Conservation (phyloP, 2,329 filamentous ascomycete genomes). For the Tolypocladium capitatum region DNA sequence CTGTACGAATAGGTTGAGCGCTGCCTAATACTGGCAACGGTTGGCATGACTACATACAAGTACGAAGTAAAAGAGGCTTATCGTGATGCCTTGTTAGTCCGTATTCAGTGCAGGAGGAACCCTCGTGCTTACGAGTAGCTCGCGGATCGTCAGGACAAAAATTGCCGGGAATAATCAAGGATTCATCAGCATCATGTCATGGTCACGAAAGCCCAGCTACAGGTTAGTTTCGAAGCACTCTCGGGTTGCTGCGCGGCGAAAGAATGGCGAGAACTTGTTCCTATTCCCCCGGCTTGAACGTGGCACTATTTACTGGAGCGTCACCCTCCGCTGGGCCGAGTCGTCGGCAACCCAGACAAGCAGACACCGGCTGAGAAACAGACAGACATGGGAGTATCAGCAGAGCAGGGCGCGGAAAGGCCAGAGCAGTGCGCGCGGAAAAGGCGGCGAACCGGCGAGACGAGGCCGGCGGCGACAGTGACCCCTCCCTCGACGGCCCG, state of each 20-base stretch:
- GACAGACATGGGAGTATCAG: neutral
- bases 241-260: neutral
- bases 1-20: no score
- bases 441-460: neutral
- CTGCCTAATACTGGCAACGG: no score
- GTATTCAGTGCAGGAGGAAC: no score
- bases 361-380: neutral
- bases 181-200: neutral
- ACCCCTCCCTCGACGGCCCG: neutral
- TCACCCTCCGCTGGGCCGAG: neutral
- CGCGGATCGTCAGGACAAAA: no score
- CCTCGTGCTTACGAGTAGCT: no score
- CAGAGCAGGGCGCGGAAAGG: neutral
- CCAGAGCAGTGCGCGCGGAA: neutral
- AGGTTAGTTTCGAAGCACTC: neutral
- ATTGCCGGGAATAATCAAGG: neutral
- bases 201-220: neutral
- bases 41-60: no score
- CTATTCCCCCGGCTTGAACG: neutral
- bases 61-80: no score
- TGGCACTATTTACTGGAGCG: neutral
- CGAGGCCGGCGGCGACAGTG: neutral
- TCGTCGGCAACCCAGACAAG: no score
- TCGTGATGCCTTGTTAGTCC: no score
- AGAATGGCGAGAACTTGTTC: neutral